Percentiles rank a stretch among this genome's conserved stretches.
phyloP scores from a whole-genome alignment of 192 early-diverging fungal genomes.

The Coemansia sp. region DNA sequence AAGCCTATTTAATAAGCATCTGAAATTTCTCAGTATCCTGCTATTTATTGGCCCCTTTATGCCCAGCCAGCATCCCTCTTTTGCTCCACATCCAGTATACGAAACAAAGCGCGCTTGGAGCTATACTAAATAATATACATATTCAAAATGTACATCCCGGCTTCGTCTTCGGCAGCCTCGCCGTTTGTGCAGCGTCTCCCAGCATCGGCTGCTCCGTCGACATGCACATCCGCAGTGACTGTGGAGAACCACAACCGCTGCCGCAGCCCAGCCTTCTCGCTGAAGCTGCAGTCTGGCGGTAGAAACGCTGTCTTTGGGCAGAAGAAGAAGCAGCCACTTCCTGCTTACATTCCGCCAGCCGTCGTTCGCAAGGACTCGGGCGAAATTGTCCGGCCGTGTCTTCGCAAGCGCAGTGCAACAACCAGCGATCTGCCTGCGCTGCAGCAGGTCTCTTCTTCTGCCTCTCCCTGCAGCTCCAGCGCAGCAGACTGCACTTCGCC shows the following conservation, averaged over 20 bases:
- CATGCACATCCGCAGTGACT: slow-evolving; percentile 4
- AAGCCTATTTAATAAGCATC: too few relatives aligned
- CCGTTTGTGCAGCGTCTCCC: slow-evolving; percentile 19
- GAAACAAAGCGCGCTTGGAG: too few relatives aligned
- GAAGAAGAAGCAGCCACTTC: slow-evolving; percentile 18
- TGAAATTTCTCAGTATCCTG: too few relatives aligned
- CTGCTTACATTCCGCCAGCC: slow-evolving; percentile 21
- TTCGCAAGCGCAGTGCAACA: slow-evolving; percentile 36
- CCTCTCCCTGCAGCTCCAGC: background rate
- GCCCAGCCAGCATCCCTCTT: too few relatives aligned
- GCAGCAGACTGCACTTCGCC: background rate
- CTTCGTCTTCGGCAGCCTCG: slow-evolving; percentile 20
- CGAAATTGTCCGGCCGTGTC: slow-evolving; percentile 51
- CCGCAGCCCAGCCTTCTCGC: slow-evolving; percentile 10
- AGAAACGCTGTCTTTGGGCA: slow-evolving; percentile 12
- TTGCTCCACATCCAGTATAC: too few relatives aligned
- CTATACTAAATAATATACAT: too few relatives aligned
- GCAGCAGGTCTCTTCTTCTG: background rate
- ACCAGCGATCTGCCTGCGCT: slow-evolving; percentile 1
- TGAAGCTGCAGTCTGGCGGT: slow-evolving; percentile 18
- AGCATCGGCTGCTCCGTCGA: slow-evolving; percentile 1
- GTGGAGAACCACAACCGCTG: background rate
- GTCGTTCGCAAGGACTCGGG: slow-evolving; percentile 51
- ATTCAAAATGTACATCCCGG: slow-evolving; percentile 45
- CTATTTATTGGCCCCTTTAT: too few relatives aligned